Conservation (phyloP, 2,329 filamentous ascomycete species). For the Fusarium pseudocircinatum region DNA sequence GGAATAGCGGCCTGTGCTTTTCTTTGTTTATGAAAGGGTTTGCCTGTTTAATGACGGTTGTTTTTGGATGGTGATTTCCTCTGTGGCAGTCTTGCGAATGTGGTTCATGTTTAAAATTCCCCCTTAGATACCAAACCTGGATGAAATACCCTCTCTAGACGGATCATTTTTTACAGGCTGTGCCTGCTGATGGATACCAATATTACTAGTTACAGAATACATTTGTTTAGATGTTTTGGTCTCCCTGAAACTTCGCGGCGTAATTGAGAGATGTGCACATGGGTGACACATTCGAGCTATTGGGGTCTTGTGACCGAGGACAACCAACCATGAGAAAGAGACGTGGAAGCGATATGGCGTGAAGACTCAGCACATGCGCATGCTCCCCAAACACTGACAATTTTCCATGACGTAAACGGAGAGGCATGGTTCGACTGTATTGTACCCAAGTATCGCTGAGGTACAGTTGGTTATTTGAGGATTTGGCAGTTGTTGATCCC, state of each 20-base stretch:
- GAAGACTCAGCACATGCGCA: neutral
- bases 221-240: neutral
- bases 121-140: slow-evolving; percentile 37
- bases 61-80: slow-evolving; percentile 11
- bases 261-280: neutral
- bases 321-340: neutral
- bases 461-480: neutral
- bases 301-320: neutral
- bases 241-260: too few relatives aligned
- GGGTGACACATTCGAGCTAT: neutral
- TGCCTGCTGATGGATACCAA: slow-evolving; percentile 24
- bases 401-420: too few relatives aligned
- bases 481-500: neutral
- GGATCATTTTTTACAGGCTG: slow-evolving; percentile 16
- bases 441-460: neutral
- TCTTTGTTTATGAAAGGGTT: neutral
- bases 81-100: slow-evolving; percentile 11
- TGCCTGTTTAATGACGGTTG: neutral
- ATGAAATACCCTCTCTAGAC: slow-evolving; percentile 36
- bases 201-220: slow-evolving; percentile 25
- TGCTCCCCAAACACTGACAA: neutral
- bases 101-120: slow-evolving; percentile 26
- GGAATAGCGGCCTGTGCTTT: slow-evolving; percentile 20
- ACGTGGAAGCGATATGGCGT: too few relatives aligned
- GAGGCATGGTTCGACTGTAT: neutral